phyloP scores from a whole-genome alignment of 805 yeast species.

The Scheffersomyces stipitis region DNA sequence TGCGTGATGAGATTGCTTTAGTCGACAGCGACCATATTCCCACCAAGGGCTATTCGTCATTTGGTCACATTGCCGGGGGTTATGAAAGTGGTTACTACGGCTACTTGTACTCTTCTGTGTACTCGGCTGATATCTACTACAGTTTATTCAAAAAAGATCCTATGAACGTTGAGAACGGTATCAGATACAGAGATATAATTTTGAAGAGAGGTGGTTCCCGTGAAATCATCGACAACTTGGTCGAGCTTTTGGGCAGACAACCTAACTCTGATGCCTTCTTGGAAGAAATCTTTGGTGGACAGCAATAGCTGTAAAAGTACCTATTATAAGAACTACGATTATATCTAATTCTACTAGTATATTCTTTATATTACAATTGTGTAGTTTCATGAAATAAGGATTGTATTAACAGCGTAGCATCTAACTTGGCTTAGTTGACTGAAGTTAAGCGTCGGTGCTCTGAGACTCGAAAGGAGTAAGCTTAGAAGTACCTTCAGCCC shows the following conservation, averaged over 20 bases:
- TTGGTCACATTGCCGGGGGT: conserved; percentile 79
- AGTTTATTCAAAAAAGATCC: conserved; percentile 68
- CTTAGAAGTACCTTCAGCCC: conserved; percentile 82
- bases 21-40: conserved; percentile 53
- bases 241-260: conserved; percentile 69
- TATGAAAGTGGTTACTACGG: conserved; percentile 88
- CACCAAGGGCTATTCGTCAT: conserved; percentile 72
- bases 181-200: conserved; percentile 66
- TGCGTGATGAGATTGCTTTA: conserved; percentile 62
- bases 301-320: too few relatives aligned
- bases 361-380: too few relatives aligned
- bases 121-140: conserved; percentile 80
- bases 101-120: conserved; percentile 81
- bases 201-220: conserved; percentile 71
- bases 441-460: conserved; percentile 39
- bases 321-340: too few relatives aligned
- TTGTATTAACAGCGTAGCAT: too few relatives aligned
- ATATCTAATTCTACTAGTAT: too few relatives aligned
- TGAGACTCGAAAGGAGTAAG: conserved; percentile 75
- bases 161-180: conserved; percentile 59
- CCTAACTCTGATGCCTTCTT: conserved; percentile 76
- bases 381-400: too few relatives aligned
- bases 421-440: too few relatives aligned
- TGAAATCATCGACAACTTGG: conserved; percentile 65
- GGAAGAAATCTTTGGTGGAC: conserved; percentile 50